Conservation (phyloP, 2,329 filamentous ascomycete genomes). For the Colletotrichum lupini region DNA sequence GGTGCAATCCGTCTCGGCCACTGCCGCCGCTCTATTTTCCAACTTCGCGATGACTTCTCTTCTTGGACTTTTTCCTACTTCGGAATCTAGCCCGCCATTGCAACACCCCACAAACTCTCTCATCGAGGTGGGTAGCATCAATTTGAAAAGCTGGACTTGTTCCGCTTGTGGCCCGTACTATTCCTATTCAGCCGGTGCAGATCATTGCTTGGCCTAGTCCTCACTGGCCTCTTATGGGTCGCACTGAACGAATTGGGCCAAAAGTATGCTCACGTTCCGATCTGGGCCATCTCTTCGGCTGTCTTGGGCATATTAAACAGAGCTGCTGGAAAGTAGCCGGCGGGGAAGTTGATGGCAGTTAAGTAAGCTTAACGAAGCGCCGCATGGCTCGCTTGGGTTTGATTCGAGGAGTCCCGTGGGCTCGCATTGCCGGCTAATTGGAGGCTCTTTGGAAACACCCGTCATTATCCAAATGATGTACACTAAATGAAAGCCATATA, state of each 20-base stretch:
- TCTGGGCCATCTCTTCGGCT: background rate
- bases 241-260: background rate
- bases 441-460: background rate
- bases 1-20: background rate
- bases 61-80: no score
- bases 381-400: background rate
- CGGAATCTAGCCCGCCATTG: background rate
- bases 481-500: no score
- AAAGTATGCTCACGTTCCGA: background rate
- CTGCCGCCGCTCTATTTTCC: no score
- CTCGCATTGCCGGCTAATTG: background rate
- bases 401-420: background rate
- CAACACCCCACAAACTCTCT: background rate
- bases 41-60: no score
- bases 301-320: background rate
- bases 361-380: background rate
- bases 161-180: no score
- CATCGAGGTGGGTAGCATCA: background rate
- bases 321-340: background rate
- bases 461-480: background rate
- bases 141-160: background rate
- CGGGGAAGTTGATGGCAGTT: background rate
- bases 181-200: slow-evolving; percentile 17
- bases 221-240: background rate
- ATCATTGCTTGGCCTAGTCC: background rate